phyloP scores from a whole-genome alignment of 179 eudicot genomes.

The Patellifolia procumbens region DNA sequence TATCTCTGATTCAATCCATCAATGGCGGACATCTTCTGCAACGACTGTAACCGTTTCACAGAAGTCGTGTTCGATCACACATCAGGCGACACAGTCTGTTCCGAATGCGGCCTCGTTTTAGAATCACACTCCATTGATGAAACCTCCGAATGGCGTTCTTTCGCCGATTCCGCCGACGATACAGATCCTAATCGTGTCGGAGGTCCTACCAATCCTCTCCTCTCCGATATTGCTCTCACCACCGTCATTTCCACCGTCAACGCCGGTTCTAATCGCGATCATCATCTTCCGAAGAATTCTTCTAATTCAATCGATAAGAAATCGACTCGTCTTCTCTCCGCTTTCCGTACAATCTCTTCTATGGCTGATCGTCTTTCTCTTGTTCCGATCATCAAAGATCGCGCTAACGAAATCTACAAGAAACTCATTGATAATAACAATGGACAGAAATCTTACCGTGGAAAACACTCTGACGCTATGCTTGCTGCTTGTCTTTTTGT shows the following conservation, averaged over 20 bases:
- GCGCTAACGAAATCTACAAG: slow-evolving; percentile 45
- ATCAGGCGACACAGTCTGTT: slow-evolving; percentile 55
- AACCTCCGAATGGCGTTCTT: slow-evolving; percentile 65
- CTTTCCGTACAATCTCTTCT: slow-evolving; percentile 42
- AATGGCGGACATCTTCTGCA: slow-evolving; percentile 34
- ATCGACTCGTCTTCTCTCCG: slow-evolving; percentile 32
- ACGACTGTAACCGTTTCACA: slow-evolving; percentile 46
- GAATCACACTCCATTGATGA: slow-evolving; percentile 54
- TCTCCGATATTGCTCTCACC: slow-evolving; percentile 27
- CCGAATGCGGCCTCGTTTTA: slow-evolving; percentile 60
- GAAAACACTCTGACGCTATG: slow-evolving; percentile 36
- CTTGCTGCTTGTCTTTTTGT: slow-evolving; percentile 47
- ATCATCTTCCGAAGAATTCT: neutral
- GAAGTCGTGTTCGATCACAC: slow-evolving; percentile 51
- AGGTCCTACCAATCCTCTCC: slow-evolving; percentile 45
- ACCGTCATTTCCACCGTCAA: slow-evolving; percentile 15
- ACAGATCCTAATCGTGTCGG: slow-evolving; percentile 56
- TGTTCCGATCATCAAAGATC: slow-evolving; percentile 24
- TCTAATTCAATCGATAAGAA: neutral
- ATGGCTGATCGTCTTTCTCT: slow-evolving; percentile 47
- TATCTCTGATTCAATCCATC: no score
- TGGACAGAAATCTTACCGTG: slow-evolving; percentile 37
- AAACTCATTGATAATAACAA: slow-evolving; percentile 30
- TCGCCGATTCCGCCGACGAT: slow-evolving; percentile 43
- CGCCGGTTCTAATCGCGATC: neutral